Evolutionary conservation across 441 rosid genomes (phyloP), one percentile per base, ranked within the genome.

Genomic region (Euphorbia schlechtendalii): DNA sequence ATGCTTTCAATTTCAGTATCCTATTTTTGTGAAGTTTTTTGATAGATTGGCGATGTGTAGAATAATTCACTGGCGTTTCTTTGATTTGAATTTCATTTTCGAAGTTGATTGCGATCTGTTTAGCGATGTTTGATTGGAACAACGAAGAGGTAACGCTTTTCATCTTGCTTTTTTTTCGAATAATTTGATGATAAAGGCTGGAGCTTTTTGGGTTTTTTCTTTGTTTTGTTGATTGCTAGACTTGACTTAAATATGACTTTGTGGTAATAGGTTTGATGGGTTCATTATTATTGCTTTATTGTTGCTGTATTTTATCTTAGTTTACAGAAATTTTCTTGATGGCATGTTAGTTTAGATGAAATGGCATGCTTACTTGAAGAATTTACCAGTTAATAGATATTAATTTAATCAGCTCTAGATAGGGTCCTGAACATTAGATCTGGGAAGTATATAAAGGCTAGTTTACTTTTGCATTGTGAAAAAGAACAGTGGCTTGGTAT

Each of bases 61-160:
- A 55, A 66, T 70, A 68, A 73, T 72, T 62, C 18, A 17, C 41
- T 68, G 67, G 67, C 60, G 59, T 71, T 56, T 76, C 36, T 67
- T 72, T 55, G 76, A 69, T 59, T 74, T 67, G 66, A 73, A 56
- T 63, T 64, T 40, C 68, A 71, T 30, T 25, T 71, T 63, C 56
- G 63, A 63, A 73, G 67, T 76, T 72, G 62, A 69, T 63, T 65
- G 58, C 61, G 64, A 49, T 51, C 69, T 80, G 53, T 69, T 46
- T 56, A 79, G 84, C 83, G 73, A 95, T 95, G 99, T 95, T 91
- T 92, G 94, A 95, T 78, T 95, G 98, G 99, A 88, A 88, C 92
- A 97, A 92, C 76, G 96, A 84, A 74, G 99, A 91, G 96, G 99
- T 94, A 73, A 72, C 1, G 13, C 8, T 24, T 18, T 20, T 15